Evolutionary conservation across 73 alveolate genomes (phyloP), one percentile per base, ranked within the genome.

Genomic region (Symbiodinium pilosum): DNA sequence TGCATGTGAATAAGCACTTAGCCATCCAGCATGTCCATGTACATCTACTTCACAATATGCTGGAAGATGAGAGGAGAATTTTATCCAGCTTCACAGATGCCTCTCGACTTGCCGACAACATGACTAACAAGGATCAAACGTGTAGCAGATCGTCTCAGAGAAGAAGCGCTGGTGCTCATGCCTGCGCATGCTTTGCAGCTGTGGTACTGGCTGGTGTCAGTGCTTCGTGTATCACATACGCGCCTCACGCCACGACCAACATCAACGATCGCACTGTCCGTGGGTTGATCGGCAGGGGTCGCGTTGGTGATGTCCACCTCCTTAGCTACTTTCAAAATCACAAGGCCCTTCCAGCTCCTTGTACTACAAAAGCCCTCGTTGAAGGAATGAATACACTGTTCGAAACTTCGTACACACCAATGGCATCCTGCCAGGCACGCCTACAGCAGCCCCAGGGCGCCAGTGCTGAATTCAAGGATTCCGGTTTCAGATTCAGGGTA

Each of bases 141-240:
- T 81, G 64, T n/a, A 93, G 98, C 98, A 93, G 16, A 93, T 85
- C 68, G 92, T 75, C 98, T 93, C 98, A 81, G 83, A 77, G 77
- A 93, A 93, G 92, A 93, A 93, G 68, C 47, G 98, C 92, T 93
- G 92, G 24, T 93, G 98, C 43, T 93, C 84, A 32, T 93, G 84
- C 85, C 98, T 73, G 52, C 89, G 26, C 43, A 11, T 34, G 38
- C 41, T 28, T 38, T 32, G 81, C 16, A 20, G 81, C 24, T 14
- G 30, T 2, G 6, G 9, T 30, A 26, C 9, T 64, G 38, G 16
- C 11, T 26, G 32, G 39, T 64, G 36, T 9, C 39, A 64, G 39
- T 64, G 32, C 38, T 64, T 26, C 77, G 28, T 30, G 71, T 5
- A 54, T 54, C 7, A 21, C 71, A n/a, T n/a, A n/a, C n/a, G n/a